Base-by-base conservation (phyloP, 2,329 filamentous ascomycete genomes). In the Curvularia sp. region DNA sequence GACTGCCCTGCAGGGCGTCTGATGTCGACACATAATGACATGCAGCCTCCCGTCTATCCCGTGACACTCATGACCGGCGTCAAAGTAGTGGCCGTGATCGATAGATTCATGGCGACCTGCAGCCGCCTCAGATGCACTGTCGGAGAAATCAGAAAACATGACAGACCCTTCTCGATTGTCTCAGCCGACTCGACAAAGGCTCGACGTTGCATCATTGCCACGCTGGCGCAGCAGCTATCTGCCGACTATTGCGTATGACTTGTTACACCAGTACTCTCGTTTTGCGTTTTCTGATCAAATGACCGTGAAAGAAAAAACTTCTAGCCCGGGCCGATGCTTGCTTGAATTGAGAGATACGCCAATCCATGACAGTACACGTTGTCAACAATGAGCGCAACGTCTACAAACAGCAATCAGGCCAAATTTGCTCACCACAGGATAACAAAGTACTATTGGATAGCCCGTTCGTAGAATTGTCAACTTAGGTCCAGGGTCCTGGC, bases 11-110 rank as follows among this genome's bases (percentile, higher is more conserved):
- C 72, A 73, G 68, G 58, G 65, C 68, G 63, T 69, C 66, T 66
- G 66, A 56, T 69, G 59, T 71, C 57, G 68, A 69, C 67, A 54
- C 61, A 70, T 71, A 70, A 65, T 53, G 60, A 52, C 54, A 64
- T 76, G 74, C 74, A 75, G 74, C 73, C 73, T 76, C 73, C 74
- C 74, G 74, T 59, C 48, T 53, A 66, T 60, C 67, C 69, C 72
- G 68, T 74, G 71, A 75, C 66, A 61, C 60, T 60, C 47, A 70
- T 65, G 63, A 55, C 59, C 61, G 64, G 64, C 65, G 58, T 67
- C 68, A 69, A 72, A 74, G 63, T 60, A 73, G 47, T 65, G 55
- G 54, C 58, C 70, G 61, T 53, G 58, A 60, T 65, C 60, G 55
- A 66, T 54, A 67, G 59, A 65, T 59, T 70, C 65, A 71, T 75